Percentiles rank a stretch among this genome's conserved stretches.
These are phyloP conservation scores for Gynochthodes officinalis DNA, from an alignment of 257 asterid species.

Conservation along the genomic window DNA sequence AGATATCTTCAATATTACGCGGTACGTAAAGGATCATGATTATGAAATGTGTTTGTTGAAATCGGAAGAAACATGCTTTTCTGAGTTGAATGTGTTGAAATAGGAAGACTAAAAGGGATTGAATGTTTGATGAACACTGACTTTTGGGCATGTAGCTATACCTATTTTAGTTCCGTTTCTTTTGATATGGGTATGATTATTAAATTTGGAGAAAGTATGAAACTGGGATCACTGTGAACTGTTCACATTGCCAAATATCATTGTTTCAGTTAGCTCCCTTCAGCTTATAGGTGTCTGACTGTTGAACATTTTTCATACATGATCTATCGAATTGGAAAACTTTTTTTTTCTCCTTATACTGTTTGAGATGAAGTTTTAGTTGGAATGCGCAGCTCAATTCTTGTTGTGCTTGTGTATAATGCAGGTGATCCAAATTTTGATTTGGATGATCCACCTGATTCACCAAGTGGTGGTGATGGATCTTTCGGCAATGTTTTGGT, in stretches of 20 bases:
- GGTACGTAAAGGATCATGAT: slow-evolving; percentile 31
- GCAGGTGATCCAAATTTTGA: slow-evolving; percentile 50
- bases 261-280: background rate
- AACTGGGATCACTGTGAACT: too few relatives aligned
- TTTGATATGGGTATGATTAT: too few relatives aligned
- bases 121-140: background rate
- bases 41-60: background rate
- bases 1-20: slow-evolving; percentile 38
- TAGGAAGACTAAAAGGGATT: background rate
- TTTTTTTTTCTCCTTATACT: background rate
- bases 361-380: background rate
- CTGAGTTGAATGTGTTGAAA: too few relatives aligned
- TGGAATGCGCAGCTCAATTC: background rate
- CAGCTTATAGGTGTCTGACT: background rate
- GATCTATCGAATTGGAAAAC: background rate
- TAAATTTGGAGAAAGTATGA: background rate
- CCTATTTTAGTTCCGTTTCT: too few relatives aligned
- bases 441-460: slow-evolving; percentile 31
- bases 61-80: background rate
- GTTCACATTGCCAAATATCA: background rate
- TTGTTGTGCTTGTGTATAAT: slow-evolving; percentile 26
- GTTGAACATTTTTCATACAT: background rate
- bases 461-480: slow-evolving; percentile 12
- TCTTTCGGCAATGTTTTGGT: slow-evolving; percentile 19
- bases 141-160: background rate